Evolutionary conservation across 2,329 filamentous ascomycete genomes (phyloP).

Genomic region (Fusarium sp.): DNA sequence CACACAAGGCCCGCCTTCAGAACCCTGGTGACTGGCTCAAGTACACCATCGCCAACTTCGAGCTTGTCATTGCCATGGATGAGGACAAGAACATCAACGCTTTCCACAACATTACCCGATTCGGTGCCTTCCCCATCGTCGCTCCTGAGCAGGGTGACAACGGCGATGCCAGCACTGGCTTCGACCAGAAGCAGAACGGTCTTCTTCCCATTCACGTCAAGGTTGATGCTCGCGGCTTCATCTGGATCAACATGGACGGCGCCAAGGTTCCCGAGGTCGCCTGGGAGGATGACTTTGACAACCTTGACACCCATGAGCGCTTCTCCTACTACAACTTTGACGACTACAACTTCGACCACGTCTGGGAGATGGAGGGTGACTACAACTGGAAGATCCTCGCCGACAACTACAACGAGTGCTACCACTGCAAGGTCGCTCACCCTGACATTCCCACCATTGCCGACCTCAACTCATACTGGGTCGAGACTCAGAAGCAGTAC

Average conservation of each 20-base stretch:
- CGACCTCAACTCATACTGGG: constrained; percentile 66
- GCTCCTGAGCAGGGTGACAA: constrained; percentile 57
- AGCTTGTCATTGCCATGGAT: constrained; percentile 64
- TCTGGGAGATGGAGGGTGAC: constrained; percentile 66
- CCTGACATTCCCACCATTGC: constrained; percentile 68
- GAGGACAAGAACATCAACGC: constrained; percentile 64
- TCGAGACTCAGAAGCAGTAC: constrained; percentile 59
- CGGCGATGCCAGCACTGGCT: constrained; percentile 64
- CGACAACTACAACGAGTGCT: constrained; percentile 75
- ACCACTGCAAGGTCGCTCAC: constrained; percentile 70
- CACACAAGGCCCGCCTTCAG: constrained; percentile 61
- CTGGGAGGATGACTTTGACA: constrained; percentile 65
- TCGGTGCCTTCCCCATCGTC: constrained; percentile 67
- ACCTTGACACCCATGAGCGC: constrained; percentile 58
- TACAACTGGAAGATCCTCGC: constrained; percentile 71
- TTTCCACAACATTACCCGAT: constrained; percentile 72
- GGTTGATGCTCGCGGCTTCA: constrained; percentile 64
- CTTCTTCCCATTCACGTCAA: constrained; percentile 66
- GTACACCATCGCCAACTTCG: constrained; percentile 65
- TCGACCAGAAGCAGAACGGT: constrained; percentile 66
- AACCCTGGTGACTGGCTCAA: constrained; percentile 67
- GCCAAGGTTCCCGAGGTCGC: constrained; percentile 57
- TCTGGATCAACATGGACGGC: constrained; percentile 68
- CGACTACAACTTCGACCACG: constrained; percentile 67
- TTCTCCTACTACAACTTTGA: constrained; percentile 60